Percentiles rank a stretch among this genome's conserved stretches.
phyloP scores from a whole-genome alignment of 2,329 filamentous ascomycete species.

The Xylaria sp. region DNA sequence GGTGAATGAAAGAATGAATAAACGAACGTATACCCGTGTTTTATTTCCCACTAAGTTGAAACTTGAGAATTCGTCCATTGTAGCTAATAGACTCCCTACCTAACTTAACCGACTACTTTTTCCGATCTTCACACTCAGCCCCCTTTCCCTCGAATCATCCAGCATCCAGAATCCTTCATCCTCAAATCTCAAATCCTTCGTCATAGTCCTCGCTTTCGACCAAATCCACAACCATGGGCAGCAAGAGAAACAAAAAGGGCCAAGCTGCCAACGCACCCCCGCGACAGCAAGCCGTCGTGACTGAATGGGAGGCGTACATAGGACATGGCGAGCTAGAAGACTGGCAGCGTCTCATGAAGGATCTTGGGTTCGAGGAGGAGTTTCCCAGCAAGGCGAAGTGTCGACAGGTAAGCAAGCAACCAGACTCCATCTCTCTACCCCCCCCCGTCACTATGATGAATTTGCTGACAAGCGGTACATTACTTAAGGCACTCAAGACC shows the following conservation, averaged over 20 bases:
- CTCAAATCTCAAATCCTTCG: background rate
- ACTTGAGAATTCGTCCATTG: too few species aligned
- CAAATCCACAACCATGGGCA: constrained; percentile 13
- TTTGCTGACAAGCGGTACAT: background rate
- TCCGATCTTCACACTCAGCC: background rate
- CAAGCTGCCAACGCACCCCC: background rate
- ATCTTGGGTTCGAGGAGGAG: constrained; percentile 55
- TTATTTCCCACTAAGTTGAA: background rate
- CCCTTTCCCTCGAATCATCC: background rate
- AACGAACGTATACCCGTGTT: background rate
- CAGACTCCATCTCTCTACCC: background rate
- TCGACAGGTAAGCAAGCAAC: constrained; percentile 52
- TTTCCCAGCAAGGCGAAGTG: constrained; percentile 59
- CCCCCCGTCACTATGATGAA: background rate
- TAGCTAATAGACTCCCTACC: too few species aligned
- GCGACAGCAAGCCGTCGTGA: background rate
- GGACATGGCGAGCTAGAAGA: constrained; percentile 50
- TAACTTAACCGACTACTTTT: background rate
- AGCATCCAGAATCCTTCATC: background rate
- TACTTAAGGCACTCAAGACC: constrained; percentile 53
- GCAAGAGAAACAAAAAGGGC: constrained; percentile 21
- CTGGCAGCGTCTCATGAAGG: constrained; percentile 59
- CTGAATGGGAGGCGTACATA: constrained; percentile 37
- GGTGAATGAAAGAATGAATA: too few species aligned
- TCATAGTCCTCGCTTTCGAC: background rate